A percentile compares a stretch with the other conserved stretches of the same genome.
These are phyloP conservation scores for Sporobolomyces pararoseus DNA, from an alignment of 768 basidiomycete genomes.

Conservation along the genomic window DNA sequence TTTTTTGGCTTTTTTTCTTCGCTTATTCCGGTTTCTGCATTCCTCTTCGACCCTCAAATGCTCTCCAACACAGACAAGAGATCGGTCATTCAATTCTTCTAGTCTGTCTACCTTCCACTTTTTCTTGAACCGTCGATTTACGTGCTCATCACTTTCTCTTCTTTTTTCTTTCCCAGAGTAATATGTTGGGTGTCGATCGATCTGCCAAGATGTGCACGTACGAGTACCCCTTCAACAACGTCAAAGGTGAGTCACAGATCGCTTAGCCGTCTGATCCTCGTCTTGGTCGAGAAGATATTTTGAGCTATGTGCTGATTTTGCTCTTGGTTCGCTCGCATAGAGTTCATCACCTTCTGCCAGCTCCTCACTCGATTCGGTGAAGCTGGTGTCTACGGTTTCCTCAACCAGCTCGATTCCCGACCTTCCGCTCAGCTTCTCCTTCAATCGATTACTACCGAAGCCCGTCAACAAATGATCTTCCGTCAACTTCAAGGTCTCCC, in stretches of 20 bases:
- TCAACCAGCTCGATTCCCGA: conserved; percentile 62
- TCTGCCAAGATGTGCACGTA: conserved; percentile 59
- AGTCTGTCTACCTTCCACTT: conserved; percentile 54
- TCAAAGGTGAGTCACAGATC: conserved; percentile 49
- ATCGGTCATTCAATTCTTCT: conserved; percentile 61
- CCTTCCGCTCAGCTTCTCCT: conserved; percentile 57
- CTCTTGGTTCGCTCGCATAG: too few relatives aligned
- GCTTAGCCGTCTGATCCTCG: too few relatives aligned
- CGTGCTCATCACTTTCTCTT: not conserved
- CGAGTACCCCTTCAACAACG: conserved; percentile 56
- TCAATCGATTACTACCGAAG: conserved; percentile 62
- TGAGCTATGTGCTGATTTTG: too few relatives aligned
- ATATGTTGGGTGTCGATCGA: conserved; percentile 43
- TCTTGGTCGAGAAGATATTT: too few relatives aligned
- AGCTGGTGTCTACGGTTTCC: conserved; percentile 62
- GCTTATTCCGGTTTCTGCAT: too few relatives aligned
- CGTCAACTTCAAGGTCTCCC: conserved; percentile 55
- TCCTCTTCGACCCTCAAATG: too few relatives aligned
- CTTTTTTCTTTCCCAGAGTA: not conserved
- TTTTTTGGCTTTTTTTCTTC: too few relatives aligned
- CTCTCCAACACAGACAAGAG: conserved; percentile 52
- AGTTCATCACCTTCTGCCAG: conserved; percentile 62
- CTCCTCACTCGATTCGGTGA: conserved; percentile 52
- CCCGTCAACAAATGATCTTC: conserved; percentile 65
- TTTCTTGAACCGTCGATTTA: conserved; percentile 49